phyloP scores from a whole-genome alignment of 495 filamentous ascomycete genomes.

The Margaritispora aquatica region DNA sequence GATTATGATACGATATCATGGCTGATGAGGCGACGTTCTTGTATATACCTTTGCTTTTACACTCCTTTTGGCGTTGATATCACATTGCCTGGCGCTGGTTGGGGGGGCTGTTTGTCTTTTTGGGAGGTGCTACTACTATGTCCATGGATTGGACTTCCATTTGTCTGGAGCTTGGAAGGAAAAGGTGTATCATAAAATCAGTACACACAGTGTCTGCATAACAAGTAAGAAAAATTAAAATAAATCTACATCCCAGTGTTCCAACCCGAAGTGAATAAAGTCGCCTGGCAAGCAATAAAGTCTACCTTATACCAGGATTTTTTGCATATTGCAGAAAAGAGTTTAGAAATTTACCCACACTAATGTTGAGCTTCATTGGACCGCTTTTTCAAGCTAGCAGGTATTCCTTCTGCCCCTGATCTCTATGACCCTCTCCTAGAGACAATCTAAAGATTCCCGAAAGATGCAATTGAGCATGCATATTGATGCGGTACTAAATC shows the following conservation, averaged over 20 bases:
- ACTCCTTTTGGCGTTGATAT: no score
- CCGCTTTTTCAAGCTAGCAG: no score
- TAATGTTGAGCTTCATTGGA: no score
- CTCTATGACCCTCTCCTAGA: background rate
- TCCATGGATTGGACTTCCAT: background rate
- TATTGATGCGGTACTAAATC: background rate
- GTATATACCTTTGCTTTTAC: background rate
- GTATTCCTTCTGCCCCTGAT: background rate
- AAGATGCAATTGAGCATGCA: no score
- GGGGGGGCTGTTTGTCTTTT: background rate
- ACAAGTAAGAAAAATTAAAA: background rate
- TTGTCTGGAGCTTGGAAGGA: background rate
- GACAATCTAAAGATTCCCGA: no score
- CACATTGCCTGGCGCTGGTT: slow-evolving; percentile 8
- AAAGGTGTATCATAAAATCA: background rate
- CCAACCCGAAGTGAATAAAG: no score
- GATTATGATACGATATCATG: background rate
- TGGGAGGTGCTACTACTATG: background rate
- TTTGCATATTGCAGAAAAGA: no score
- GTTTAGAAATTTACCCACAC: no score
- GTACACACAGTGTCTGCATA: background rate
- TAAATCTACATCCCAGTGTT: no score
- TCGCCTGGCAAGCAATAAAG: no score
- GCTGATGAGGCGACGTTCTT: background rate
- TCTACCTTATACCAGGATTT: no score